These are phyloP conservation scores for Micractinium sp. DNA, from an alignment of 139 green algal genomes.

Conservation along the genomic window DNA sequence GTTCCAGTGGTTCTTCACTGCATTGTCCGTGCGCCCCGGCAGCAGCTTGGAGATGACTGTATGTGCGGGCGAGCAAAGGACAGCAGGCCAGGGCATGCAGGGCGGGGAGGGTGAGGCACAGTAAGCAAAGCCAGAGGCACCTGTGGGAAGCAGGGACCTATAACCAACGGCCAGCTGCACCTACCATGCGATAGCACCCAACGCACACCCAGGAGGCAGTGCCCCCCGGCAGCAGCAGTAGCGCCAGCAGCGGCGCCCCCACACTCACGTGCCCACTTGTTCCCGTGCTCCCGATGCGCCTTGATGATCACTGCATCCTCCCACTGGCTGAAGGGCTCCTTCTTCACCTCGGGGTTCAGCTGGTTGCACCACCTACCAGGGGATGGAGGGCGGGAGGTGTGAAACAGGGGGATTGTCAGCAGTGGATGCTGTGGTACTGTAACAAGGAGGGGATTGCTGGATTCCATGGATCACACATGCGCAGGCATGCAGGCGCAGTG, in stretches of 20 bases:
- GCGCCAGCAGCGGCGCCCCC: background rate
- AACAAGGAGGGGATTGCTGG: background rate
- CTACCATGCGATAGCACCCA: background rate
- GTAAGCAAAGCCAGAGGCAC: too few relatives aligned
- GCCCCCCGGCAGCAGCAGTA: background rate
- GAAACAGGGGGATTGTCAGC: too few relatives aligned
- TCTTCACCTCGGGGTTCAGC: conserved; percentile 82
- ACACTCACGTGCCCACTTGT: conserved; percentile 70
- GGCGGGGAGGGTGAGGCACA: background rate
- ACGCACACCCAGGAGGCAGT: too few relatives aligned
- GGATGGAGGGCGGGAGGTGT: background rate
- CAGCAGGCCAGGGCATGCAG: too few relatives aligned
- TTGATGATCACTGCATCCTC: conserved; percentile 80
- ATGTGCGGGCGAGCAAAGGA: background rate
- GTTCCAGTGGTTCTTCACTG: conserved; percentile 89
- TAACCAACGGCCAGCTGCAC: background rate
- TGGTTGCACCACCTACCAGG: conserved; percentile 84
- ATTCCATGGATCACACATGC: background rate
- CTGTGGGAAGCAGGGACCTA: too few relatives aligned
- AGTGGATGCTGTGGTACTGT: too few relatives aligned
- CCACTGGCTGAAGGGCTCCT: conserved; percentile 74
- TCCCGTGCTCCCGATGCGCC: conserved; percentile 70
- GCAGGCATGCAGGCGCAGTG: background rate
- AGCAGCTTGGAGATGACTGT: conserved; percentile 82
- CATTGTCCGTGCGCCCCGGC: conserved; percentile 81